Evolutionary conservation across 1,139 yeast genomes (phyloP).

Genomic region (Yamadazyma dendronema): DNA sequence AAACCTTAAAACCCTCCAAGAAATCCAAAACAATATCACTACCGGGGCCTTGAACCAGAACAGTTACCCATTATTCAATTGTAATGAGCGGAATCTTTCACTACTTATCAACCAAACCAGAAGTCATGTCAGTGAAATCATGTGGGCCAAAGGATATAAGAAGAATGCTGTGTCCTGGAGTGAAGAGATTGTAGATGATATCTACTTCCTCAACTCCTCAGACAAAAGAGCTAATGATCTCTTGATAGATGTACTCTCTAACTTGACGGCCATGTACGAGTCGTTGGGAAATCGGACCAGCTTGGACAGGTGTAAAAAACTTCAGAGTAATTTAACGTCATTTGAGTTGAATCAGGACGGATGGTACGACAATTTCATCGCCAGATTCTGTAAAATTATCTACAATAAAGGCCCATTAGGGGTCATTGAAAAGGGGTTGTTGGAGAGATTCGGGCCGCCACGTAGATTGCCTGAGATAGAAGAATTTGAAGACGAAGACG

Average conservation of each 20-base stretch:
- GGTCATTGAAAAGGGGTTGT: constrained; percentile 38
- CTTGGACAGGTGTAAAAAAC: constrained; percentile 27
- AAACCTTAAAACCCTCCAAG: constrained; percentile 29
- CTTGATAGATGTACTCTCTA: constrained; percentile 29
- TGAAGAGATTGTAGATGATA: constrained; percentile 48
- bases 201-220: constrained; percentile 31
- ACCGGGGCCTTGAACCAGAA: constrained; percentile 24
- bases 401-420: constrained; percentile 46
- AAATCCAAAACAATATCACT: constrained; percentile 21
- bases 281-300: constrained; percentile 24
- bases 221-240: constrained; percentile 31
- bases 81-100: constrained; percentile 29
- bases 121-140: constrained; percentile 62
- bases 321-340: constrained; percentile 21
- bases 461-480: constrained; percentile 36
- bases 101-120: constrained; percentile 39
- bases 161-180: constrained; percentile 63
- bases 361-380: constrained; percentile 38
- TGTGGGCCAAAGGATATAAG: constrained; percentile 58
- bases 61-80: constrained; percentile 38
- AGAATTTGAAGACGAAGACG: constrained; percentile 45
- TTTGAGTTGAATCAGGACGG: constrained; percentile 21
- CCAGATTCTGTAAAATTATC: constrained; percentile 38
- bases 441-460: constrained; percentile 40
- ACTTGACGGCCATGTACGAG: constrained; percentile 34